Base-by-base conservation (phyloP, 805 yeast genomes). In the Zygosaccharomyces bailii region DNA sequence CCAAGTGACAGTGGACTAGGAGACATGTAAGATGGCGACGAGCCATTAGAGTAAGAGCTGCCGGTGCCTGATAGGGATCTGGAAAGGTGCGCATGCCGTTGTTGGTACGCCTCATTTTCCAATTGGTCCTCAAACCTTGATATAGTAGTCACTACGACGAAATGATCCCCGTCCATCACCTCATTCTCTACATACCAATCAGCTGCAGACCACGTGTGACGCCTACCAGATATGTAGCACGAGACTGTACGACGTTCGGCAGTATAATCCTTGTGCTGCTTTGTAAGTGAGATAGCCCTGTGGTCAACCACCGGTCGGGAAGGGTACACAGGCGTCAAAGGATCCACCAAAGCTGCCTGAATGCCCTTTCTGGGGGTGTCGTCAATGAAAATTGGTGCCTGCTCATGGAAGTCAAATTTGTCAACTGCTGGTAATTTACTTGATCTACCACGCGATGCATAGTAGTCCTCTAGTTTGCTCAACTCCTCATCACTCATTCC, bases 131-230 rank as follows among this genome's bases (percentile, higher is more conserved):
- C 65, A 45, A 60, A 57, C 24, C 53, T 52, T 3, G 70, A 69
- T 17, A 82, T 71, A 2, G 82, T 68, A 0, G 86, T 71, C 6
- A 78, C 76, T 14, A 83, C 75, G 9, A 82, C 74, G 14, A 83
- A 61, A 9, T 80, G 73, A 58, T 83, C 90, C 10, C 88, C 88
- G 55, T 81, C 73, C 56, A 72, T 77, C 14, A 79, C 65, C 23
- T 78, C 66, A 30, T 72, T 68, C 43, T 72, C 72, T 51, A 81
- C 70, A 27, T 78, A 72, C 86, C 87, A 83, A 59, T 83, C 89
- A 6, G 81, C 66, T 2, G 86, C 78, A 1, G 83, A 84, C 90
- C 90, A 83, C 0, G 89, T 82, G 62, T 80, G 87, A 40, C 70
- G 70, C 46, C 87, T 68, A 4, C 84, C 89, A 43, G 80, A 73